phyloP scores from a whole-genome alignment of 345 rosid species.

The Rhodamnia argentea region DNA sequence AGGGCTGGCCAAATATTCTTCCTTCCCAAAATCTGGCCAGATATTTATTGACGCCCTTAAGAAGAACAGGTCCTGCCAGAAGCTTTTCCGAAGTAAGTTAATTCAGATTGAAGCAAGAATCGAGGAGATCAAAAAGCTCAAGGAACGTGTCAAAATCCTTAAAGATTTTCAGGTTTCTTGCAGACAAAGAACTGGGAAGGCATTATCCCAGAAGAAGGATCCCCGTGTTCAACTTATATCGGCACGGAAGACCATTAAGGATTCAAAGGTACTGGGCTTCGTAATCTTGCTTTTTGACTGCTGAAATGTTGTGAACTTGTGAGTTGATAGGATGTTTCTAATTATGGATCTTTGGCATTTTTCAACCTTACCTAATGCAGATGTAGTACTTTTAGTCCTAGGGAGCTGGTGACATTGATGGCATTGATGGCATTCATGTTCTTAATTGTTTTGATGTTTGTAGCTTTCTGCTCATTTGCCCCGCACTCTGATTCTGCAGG shows the following conservation, averaged over 20 bases:
- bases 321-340: background rate
- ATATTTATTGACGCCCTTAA: slow-evolving; percentile 61
- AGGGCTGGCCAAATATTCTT: slow-evolving; percentile 20
- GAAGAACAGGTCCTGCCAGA: slow-evolving; percentile 80
- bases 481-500: slow-evolving; percentile 32
- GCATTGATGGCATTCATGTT: background rate
- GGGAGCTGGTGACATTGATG: background rate
- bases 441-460: background rate
- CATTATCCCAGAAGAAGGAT: slow-evolving; percentile 63
- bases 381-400: background rate
- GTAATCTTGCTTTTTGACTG: background rate
- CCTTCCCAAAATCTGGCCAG: slow-evolving; percentile 65
- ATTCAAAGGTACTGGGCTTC: slow-evolving; percentile 35
- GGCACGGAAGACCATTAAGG: slow-evolving; percentile 23
- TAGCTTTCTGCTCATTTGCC: background rate
- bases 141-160: slow-evolving; percentile 56
- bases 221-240: slow-evolving; percentile 67
- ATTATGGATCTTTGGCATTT: background rate
- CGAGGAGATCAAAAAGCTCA: slow-evolving; percentile 74
- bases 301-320: background rate
- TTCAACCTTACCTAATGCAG: background rate
- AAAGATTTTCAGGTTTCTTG: slow-evolving; percentile 69
- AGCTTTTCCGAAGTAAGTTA: slow-evolving; percentile 54
- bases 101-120: slow-evolving; percentile 61
- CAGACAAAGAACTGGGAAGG: slow-evolving; percentile 49